Percentiles rank a stretch among this genome's conserved stretches.
These are phyloP conservation scores for Aspergillus brasiliensis DNA, from an alignment of 2,329 filamentous ascomycete genomes.

Conservation along the genomic window DNA sequence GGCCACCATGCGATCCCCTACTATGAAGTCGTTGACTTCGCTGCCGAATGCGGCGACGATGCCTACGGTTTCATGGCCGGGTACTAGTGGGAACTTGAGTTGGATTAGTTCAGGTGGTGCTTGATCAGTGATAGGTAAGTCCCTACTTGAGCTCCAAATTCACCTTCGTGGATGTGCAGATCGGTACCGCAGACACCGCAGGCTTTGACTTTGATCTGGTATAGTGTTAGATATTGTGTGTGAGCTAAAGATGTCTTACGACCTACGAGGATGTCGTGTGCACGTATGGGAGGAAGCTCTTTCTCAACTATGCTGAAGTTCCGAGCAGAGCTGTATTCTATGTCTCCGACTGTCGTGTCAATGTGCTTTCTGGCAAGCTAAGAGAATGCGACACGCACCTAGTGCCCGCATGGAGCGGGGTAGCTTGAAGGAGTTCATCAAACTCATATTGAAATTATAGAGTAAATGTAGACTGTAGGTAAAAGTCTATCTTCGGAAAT, in stretches of 20 bases:
- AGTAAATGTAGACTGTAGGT: neutral
- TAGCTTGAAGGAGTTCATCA: neutral
- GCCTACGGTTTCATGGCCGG: constrained; percentile 69
- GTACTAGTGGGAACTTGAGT: constrained; percentile 61
- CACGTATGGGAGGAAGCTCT: constrained; percentile 61
- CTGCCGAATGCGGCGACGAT: constrained; percentile 61
- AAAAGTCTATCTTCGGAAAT: rapidly evolving
- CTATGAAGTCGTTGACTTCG: constrained; percentile 60
- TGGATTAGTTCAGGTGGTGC: neutral
- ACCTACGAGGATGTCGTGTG: constrained; percentile 59
- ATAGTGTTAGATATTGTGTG: neutral
- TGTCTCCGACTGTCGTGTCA: neutral
- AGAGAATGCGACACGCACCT: neutral
- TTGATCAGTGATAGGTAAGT: neutral
- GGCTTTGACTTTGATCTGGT: constrained; percentile 65
- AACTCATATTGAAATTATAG: neutral
- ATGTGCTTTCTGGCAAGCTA: neutral
- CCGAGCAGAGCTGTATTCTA: constrained; percentile 61
- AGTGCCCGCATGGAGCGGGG: neutral
- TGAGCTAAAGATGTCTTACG: neutral
- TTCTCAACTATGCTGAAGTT: constrained; percentile 63
- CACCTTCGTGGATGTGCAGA: constrained; percentile 62
- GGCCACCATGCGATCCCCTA: constrained; percentile 66
- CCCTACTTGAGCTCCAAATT: constrained; percentile 60
- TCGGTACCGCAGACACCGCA: constrained; percentile 65